These are phyloP conservation scores for Komagataea norvegica DNA, from an alignment of 1,139 yeast species.

Conservation along the genomic window DNA sequence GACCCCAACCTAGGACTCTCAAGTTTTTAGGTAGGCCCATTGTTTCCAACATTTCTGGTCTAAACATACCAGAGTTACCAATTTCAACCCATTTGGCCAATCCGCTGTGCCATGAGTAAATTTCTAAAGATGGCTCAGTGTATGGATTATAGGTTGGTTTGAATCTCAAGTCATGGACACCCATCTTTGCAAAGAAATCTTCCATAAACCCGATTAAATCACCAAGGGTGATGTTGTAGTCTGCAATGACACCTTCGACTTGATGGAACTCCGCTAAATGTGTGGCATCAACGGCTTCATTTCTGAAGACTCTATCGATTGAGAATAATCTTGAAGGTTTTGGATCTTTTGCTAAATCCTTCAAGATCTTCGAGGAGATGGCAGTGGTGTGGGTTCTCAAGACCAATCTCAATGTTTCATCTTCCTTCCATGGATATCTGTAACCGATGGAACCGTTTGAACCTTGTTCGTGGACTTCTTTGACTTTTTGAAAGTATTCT, in stretches of 20 bases:
- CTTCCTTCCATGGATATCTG: constrained; percentile 95
- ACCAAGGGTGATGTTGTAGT: constrained; percentile 90
- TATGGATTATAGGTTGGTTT: constrained; percentile 99
- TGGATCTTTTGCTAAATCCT: constrained; percentile 83
- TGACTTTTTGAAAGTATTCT: constrained; percentile 70
- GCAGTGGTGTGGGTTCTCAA: constrained; percentile 98
- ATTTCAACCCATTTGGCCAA: constrained; percentile 97
- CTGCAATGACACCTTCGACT: constrained; percentile 98
- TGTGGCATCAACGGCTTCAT: constrained; percentile 99
- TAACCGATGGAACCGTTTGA: constrained; percentile 94
- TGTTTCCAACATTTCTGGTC: constrained; percentile 98
- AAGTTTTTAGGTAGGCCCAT: constrained; percentile 96
- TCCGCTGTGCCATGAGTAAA: constrained; percentile 94
- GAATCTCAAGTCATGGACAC: constrained; percentile 90
- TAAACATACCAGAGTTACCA: constrained; percentile 99
- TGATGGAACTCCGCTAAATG: constrained; percentile 99
- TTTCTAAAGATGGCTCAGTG: constrained; percentile 98
- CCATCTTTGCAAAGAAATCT: constrained; percentile 95
- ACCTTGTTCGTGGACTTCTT: constrained; percentile 83
- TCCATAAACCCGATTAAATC: constrained; percentile 98
- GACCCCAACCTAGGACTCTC: constrained; percentile 97
- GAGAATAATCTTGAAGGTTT: constrained; percentile 90
- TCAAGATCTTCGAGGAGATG: constrained; percentile 82
- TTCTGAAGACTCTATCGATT: constrained; percentile 97
- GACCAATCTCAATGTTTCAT: constrained; percentile 86